phyloP scores from a whole-genome alignment of 192 early-diverging fungal genomes.

The Phycomyces nitens region DNA sequence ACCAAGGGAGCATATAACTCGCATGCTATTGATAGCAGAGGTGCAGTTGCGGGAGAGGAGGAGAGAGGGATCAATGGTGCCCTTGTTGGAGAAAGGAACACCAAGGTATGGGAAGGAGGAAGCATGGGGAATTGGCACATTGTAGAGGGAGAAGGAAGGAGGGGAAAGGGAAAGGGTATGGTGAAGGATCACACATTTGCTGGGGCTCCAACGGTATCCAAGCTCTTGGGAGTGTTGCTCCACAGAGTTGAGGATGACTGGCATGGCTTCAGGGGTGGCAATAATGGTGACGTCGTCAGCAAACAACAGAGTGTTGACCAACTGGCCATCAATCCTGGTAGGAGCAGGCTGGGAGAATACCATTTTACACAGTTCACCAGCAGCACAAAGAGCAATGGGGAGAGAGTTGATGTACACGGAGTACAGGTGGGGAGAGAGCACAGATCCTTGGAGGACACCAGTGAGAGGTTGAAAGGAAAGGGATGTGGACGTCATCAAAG shows the following conservation, averaged over 20 bases:
- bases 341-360: too few species aligned
- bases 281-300: conserved; percentile 7
- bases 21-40: too few species aligned
- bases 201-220: conserved; percentile 10
- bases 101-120: neutral
- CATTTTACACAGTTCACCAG: neutral
- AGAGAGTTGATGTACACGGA: conserved; percentile 21
- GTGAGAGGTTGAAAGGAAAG: conserved; percentile 8
- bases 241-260: neutral
- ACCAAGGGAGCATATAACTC: too few species aligned
- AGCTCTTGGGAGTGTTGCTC: neutral
- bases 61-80: too few species aligned
- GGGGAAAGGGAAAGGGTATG: too few species aligned
- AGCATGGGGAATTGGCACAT: neutral
- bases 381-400: conserved; percentile 1
- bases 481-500: conserved; percentile 3
- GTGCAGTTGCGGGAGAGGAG: too few species aligned
- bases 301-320: conserved; percentile 16
- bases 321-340: neutral
- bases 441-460: conserved; percentile 27
- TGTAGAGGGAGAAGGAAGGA: neutral
- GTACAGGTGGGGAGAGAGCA: conserved; percentile 17
- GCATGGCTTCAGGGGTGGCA: neutral
- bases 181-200: conserved; percentile 1
- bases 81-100: neutral